Conservation (phyloP, 139 green algal genomes). For the Bryopsis sp. region DNA sequence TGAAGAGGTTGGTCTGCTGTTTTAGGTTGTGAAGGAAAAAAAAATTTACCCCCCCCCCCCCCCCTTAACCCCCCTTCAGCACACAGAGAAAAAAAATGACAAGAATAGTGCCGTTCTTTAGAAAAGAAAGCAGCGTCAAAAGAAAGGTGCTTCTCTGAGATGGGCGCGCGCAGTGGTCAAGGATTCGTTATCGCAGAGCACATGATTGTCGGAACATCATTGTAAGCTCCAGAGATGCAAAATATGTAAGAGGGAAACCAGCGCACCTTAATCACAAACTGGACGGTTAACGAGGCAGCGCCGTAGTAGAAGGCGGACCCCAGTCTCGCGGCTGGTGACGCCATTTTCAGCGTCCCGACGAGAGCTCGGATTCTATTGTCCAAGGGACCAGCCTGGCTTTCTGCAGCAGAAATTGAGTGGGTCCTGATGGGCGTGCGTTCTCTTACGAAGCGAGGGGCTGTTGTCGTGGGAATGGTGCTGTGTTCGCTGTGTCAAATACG, state of each 20-base stretch:
- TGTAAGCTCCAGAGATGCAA: neutral
- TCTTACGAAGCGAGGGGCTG: too few species aligned
- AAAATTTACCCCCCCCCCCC: too few species aligned
- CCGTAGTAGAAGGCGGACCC: conserved; percentile 46
- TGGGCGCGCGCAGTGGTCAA: too few species aligned
- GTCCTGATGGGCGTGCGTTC: too few species aligned
- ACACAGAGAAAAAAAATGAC: neutral
- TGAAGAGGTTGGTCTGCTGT: neutral
- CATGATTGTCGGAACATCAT: neutral
- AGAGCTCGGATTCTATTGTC: too few species aligned
- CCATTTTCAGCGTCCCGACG: too few species aligned
- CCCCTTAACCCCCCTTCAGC: neutral
- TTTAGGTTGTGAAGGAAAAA: neutral
- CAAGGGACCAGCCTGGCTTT: too few species aligned
- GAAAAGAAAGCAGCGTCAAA: neutral
- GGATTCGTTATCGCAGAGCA: neutral
- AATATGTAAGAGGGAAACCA: neutral
- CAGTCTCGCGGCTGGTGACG: too few species aligned
- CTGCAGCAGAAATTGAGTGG: too few species aligned
- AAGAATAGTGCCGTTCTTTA: neutral
- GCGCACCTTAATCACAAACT: conserved; percentile 57
- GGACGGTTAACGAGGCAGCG: conserved; percentile 41
- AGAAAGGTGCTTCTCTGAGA: neutral
- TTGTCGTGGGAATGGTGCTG: too few species aligned
- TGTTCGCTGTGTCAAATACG: too few species aligned